Percentiles rank a stretch among this genome's conserved stretches.
Evolutionary conservation across 805 yeast genomes (phyloP).

Genomic region (Wickerhamiella brachini): DNA sequence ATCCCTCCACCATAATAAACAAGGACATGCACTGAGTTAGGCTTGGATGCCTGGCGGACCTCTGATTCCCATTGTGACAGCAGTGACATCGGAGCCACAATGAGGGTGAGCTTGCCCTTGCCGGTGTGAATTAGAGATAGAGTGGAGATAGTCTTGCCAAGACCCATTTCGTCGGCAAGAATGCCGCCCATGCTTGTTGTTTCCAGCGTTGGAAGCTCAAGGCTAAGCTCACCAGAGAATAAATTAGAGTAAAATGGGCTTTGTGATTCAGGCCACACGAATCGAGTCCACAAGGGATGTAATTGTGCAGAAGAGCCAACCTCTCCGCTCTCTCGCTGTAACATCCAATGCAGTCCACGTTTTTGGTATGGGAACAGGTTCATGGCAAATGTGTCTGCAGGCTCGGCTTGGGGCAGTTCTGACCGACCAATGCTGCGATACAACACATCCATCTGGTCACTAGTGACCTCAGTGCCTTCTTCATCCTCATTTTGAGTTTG

Average conservation of each 20-base stretch:
- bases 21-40: slow-evolving; percentile 19
- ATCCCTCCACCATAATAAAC: slow-evolving; percentile 57
- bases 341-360: slow-evolving; percentile 81
- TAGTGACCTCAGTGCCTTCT: slow-evolving; percentile 33
- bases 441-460: slow-evolving; percentile 63
- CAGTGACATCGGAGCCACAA: slow-evolving; percentile 82
- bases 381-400: slow-evolving; percentile 41
- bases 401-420: slow-evolving; percentile 48
- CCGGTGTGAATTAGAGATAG: slow-evolving; percentile 51
- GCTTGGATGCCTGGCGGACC: slow-evolving; percentile 37
- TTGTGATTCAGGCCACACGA: slow-evolving; percentile 48
- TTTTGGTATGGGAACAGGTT: slow-evolving; percentile 64
- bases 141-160: slow-evolving; percentile 84
- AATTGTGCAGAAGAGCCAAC: slow-evolving; percentile 29
- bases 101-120: slow-evolving; percentile 35
- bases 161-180: slow-evolving; percentile 92
- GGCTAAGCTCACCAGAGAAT: slow-evolving; percentile 65
- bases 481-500: slow-evolving; percentile 20
- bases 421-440: slow-evolving; percentile 46
- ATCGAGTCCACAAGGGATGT: slow-evolving; percentile 79
- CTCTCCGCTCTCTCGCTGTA: slow-evolving; percentile 58
- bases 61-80: slow-evolving; percentile 87
- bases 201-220: slow-evolving; percentile 50
- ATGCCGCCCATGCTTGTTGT: slow-evolving; percentile 67
- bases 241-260: slow-evolving; percentile 57